phyloP scores from a whole-genome alignment of 2,329 filamentous ascomycete genomes.

The Teratosphaeria zuluensis region DNA sequence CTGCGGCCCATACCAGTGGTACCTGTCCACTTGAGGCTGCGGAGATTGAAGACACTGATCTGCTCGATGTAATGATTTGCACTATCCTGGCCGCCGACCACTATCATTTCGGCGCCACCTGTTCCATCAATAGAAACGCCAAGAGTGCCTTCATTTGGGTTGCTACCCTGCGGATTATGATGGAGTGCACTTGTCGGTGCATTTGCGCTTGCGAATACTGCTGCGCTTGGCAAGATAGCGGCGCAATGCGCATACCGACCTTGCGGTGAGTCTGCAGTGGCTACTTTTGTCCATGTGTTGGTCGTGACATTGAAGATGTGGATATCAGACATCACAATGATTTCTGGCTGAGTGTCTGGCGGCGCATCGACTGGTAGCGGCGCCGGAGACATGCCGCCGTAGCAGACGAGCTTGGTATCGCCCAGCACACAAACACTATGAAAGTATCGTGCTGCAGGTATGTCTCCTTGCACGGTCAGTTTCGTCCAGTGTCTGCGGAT shows the following conservation, averaged over 20 bases:
- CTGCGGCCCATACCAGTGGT: slow-evolving; percentile 80
- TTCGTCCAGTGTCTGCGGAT: slow-evolving; percentile 90
- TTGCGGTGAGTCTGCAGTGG: slow-evolving; percentile 67
- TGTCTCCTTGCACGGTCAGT: slow-evolving; percentile 70
- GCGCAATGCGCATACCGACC: slow-evolving; percentile 96
- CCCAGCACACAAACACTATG: slow-evolving; percentile 91
- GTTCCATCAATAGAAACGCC: slow-evolving; percentile 82
- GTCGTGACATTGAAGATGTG: slow-evolving; percentile 85
- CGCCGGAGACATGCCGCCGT: slow-evolving; percentile 88
- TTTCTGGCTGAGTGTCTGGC: slow-evolving; percentile 50
- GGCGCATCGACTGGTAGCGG: slow-evolving; percentile 48
- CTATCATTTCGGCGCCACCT: slow-evolving; percentile 92
- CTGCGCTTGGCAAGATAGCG: slow-evolving; percentile 79
- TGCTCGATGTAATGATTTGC: slow-evolving; percentile 99
- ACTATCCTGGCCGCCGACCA: slow-evolving; percentile 92
- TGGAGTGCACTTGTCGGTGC: slow-evolving; percentile 80
- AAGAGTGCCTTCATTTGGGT: slow-evolving; percentile 77
- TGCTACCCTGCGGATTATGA: slow-evolving; percentile 74
- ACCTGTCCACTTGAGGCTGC: slow-evolving; percentile 90
- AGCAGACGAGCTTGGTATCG: slow-evolving; percentile 93
- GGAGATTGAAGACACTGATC: slow-evolving; percentile 93
- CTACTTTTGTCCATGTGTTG: slow-evolving; percentile 73
- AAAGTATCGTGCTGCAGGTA: slow-evolving; percentile 88
- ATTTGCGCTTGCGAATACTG: slow-evolving; percentile 72
- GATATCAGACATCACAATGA: slow-evolving; percentile 96